Evolutionary conservation across 2,329 filamentous ascomycete species (phyloP).

Genomic region (Corynespora cassiicola): DNA sequence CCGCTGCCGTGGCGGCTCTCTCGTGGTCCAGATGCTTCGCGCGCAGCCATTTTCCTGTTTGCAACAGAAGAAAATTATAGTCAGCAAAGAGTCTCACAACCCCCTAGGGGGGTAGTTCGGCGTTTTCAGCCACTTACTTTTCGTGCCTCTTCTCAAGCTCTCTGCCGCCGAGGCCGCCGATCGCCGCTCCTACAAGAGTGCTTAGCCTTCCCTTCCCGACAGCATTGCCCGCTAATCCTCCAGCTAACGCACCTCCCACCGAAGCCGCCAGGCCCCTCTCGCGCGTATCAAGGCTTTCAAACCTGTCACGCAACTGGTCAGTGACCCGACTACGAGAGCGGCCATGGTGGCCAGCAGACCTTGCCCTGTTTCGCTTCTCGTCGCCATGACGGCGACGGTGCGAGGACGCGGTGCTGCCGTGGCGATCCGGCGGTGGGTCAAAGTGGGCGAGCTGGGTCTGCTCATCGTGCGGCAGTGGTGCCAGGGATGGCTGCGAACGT

Average conservation of each 20-base stretch:
- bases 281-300: constrained; percentile 40
- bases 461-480: constrained; percentile 19
- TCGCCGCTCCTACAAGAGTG: constrained; percentile 44
- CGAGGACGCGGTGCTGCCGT: constrained; percentile 30
- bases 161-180: constrained; percentile 40
- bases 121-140: constrained; percentile 32
- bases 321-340: constrained; percentile 40
- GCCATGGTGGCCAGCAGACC: constrained; percentile 41
- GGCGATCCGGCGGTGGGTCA: constrained; percentile 30
- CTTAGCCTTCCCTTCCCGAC: constrained; percentile 43
- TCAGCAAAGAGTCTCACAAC: constrained; percentile 1
- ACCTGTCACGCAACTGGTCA: constrained; percentile 43
- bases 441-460: constrained; percentile 24
- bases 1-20: constrained; percentile 12
- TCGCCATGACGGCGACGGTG: constrained; percentile 21
- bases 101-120: no score
- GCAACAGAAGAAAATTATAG: constrained; percentile 1
- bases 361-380: constrained; percentile 39
- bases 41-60: constrained; percentile 17
- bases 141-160: constrained; percentile 32
- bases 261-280: constrained; percentile 42
- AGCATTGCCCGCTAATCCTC: constrained; percentile 40
- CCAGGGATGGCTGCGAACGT: constrained; percentile 39
- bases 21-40: constrained; percentile 8
- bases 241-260: constrained; percentile 47